Base-by-base conservation (phyloP, 2,329 filamentous ascomycete genomes). In the Orbilia blumenaviensis region DNA sequence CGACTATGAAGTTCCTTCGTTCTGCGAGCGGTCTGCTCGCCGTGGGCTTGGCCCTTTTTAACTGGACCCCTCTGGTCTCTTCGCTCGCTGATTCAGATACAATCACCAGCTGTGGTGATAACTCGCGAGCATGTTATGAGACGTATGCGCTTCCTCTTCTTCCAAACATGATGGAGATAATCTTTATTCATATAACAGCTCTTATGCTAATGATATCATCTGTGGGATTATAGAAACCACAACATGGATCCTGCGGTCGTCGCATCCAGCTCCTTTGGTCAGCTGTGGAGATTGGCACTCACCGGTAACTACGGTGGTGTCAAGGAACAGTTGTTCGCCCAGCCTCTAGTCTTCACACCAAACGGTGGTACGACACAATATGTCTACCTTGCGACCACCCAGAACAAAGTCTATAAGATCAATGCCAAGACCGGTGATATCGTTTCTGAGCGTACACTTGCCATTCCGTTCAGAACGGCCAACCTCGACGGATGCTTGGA, bases 201-300 rank as follows among this genome's bases (percentile, higher is more conserved):
- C 34, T 25, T 38, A 14, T 64, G 60, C 58, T 69, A 34, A 68
- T 4, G 50, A 82, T n/a, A n/a, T n/a, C n/a, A n/a, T n/a, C n/a
- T n/a, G 81, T 18, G 21, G 14, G 36, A 10, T 32, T 69, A 41
- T 52, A 76, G 72, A 41, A 89, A 88, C 79, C 88, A 90, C 80
- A 89, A 89, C 81, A 87, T 90, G 85, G 87, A 89, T 79, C 88
- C 88, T 0, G 83, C 85, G 12, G 82, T 89, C 7, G 87, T 90
- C 1, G 85, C 83, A 42, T 87, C 86, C 66, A 81, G 85, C 1
- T 84, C 86, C 60, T 89, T 89, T 77, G 86, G 85, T 18, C 85
- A 87, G 72, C 81, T 89, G 6, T 89, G 87, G 83, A 85, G 83
- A 78, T 86, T 85, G 0, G 54, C 79, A 0, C 83, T 89, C 0